Evolutionary conservation across 1,284 basidiomycete species (phyloP), one percentile per base, ranked within the genome.

Genomic region (Wolfiporia cocos): DNA sequence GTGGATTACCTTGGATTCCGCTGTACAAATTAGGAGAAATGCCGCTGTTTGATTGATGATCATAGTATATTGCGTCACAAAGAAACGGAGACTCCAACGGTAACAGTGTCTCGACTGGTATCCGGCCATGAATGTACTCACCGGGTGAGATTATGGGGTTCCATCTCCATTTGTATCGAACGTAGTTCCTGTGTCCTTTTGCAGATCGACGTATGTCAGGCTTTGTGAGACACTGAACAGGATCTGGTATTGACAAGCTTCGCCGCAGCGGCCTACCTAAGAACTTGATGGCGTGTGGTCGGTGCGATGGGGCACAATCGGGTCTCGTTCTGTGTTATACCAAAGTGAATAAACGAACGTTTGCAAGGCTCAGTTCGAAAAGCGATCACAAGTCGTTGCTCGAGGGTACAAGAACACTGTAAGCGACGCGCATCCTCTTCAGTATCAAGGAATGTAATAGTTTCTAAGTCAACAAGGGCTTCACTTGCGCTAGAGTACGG

Each of bases 101-200:
- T 54, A 6, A 77, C 70, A 4, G 69, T 70, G 46, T 78, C 74
- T 24, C 41, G 61, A 1, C 53, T 73, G 43, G 59, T 65, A 7
- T 64, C 64, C 37, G 75, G 49, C 4, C 63, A 69, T 20, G 60
- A 19, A 59, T 61, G 51, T 69, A 75, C 44, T 74, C 56, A 39
- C 59, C 63, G 23, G 67, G 63, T 5, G 31, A 32, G 14, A 74
- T 60, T 7, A 76, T 73, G 7, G 76, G 76, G 49, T 75, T 71
- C 4, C 78, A 74, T 21, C 73, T 30, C 74, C 73, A 15, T 75
- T 75, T 1, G 76, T 78, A 10, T 63, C 62, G 52, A 80, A 78
- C 9, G 65, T 67, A 41, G 74, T 69, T 15, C 62, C 64, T 31
- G 50, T 58, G 2, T 61, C 65, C 17, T 57, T 55, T 30, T 66